Percentiles rank a stretch among this genome's conserved stretches.
Evolutionary conservation across 805 yeast genomes (phyloP).

Genomic region (Ogataea ganodermae): DNA sequence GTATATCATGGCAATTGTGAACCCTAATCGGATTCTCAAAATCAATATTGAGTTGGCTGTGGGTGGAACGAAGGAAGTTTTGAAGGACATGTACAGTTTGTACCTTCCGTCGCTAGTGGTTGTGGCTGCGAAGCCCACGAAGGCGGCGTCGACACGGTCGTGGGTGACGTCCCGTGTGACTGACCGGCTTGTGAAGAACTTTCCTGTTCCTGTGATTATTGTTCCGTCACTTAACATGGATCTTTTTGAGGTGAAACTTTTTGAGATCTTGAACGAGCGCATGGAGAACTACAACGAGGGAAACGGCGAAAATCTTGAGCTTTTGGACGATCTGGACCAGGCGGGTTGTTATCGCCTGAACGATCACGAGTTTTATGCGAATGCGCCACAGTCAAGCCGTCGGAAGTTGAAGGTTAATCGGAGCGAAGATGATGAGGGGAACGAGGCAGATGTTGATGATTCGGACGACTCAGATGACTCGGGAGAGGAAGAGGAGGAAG

Average conservation of each 20-base stretch:
- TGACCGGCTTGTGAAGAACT: slow-evolving; percentile 63
- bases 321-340: slow-evolving; percentile 25
- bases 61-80: slow-evolving; percentile 55
- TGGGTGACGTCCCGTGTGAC: slow-evolving; percentile 65
- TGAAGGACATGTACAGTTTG: slow-evolving; percentile 59
- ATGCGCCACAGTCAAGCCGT: neutral
- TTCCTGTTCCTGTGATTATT: slow-evolving; percentile 65
- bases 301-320: slow-evolving; percentile 18
- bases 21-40: slow-evolving; percentile 48
- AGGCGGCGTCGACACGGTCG: slow-evolving; percentile 53
- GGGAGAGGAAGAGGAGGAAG: neutral
- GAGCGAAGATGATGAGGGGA: slow-evolving; percentile 8
- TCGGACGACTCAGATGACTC: slow-evolving; percentile 2
- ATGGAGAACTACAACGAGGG: slow-evolving; percentile 15
- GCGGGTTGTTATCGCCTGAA: slow-evolving; percentile 30
- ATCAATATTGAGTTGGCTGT: slow-evolving; percentile 62
- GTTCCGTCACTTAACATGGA: slow-evolving; percentile 63
- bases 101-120: slow-evolving; percentile 63
- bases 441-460: slow-evolving; percentile 11
- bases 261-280: slow-evolving; percentile 35
- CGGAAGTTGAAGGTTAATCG: neutral
- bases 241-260: slow-evolving; percentile 49
- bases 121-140: slow-evolving; percentile 53
- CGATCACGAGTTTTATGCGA: slow-evolving; percentile 27
- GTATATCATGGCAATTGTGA: slow-evolving; percentile 49